A percentile compares a stretch with the other conserved stretches of the same genome.
phyloP scores from a whole-genome alignment of 371 early-diverging fungal species.

The Chytridium lagenaria region DNA sequence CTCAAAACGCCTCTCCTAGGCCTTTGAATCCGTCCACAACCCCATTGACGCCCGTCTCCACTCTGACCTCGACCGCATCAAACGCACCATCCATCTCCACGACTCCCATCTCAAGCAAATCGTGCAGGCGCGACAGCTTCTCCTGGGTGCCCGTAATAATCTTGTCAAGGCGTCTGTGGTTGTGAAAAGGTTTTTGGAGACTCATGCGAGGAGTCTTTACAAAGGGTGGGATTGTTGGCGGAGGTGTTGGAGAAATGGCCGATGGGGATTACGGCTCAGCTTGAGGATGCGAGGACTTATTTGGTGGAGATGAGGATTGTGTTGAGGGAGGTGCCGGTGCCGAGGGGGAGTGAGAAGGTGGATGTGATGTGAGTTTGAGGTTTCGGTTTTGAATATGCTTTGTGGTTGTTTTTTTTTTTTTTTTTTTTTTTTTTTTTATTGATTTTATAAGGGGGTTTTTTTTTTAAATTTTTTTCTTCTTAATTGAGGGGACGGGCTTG shows the following conservation, averaged over 20 bases:
- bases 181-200: background rate
- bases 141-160: background rate
- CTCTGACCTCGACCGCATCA: background rate
- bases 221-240: background rate
- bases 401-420: background rate
- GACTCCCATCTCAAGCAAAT: slow-evolving; percentile 12
- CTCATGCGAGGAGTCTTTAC: background rate
- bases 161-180: background rate
- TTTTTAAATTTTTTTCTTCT: no score
- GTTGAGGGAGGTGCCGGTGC: slow-evolving; percentile 3
- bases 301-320: slow-evolving; percentile 7
- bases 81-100: background rate
- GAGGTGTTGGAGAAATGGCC: background rate
- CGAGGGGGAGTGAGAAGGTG: slow-evolving; percentile 5
- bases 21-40: slow-evolving; percentile 2
- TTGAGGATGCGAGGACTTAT: background rate
- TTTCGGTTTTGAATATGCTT: no score
- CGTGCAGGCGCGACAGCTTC: background rate
- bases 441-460: background rate
- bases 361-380: slow-evolving; percentile 14
- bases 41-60: background rate
- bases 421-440: background rate
- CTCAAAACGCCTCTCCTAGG: background rate
- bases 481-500: no score
- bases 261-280: background rate